Conservation (phyloP, 352 stramenopile genomes). For the Phytophthora citricola region DNA sequence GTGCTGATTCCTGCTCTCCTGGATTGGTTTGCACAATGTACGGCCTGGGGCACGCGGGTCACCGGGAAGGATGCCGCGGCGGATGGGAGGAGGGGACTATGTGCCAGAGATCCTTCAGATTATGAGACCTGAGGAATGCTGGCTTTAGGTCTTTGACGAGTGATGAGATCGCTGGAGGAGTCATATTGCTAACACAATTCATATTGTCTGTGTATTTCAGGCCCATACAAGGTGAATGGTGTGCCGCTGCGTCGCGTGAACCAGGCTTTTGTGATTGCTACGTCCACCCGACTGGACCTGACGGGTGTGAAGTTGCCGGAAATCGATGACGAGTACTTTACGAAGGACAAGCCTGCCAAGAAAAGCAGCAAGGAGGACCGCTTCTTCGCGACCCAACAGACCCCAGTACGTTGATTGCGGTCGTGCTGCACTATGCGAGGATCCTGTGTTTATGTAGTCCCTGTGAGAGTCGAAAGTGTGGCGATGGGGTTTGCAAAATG, state of each 20-base stretch:
- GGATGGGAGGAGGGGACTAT: constrained; percentile 23
- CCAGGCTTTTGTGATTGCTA: constrained; percentile 99
- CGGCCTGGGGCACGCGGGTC: background rate
- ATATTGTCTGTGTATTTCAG: background rate
- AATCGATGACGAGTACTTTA: constrained; percentile 96
- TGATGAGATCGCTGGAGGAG: background rate
- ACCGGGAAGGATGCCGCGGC: background rate
- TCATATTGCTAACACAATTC: background rate
- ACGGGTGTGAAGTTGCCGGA: constrained; percentile 88
- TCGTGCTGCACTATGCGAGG: constrained; percentile 8
- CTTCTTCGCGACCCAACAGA: constrained; percentile 87
- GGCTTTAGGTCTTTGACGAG: background rate
- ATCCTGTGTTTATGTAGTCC: constrained; percentile 20
- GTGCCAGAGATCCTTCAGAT: constrained; percentile 71
- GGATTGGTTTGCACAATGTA: background rate
- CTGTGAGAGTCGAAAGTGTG: constrained; percentile 20
- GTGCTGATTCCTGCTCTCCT: too few relatives aligned
- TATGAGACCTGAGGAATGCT: constrained; percentile 89
- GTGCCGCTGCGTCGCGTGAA: constrained; percentile 98
- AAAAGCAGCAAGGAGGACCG: constrained; percentile 88
- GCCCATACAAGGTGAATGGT: constrained; percentile 99
- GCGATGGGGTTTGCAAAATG: constrained; percentile 36
- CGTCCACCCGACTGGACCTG: constrained; percentile 97
- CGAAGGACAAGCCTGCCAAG: constrained; percentile 65
- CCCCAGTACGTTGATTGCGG: constrained; percentile 39